A percentile compares a stretch with the other conserved stretches of the same genome.
phyloP scores from a whole-genome alignment of 2,329 filamentous ascomycete genomes.

The Zarea fungicola region DNA sequence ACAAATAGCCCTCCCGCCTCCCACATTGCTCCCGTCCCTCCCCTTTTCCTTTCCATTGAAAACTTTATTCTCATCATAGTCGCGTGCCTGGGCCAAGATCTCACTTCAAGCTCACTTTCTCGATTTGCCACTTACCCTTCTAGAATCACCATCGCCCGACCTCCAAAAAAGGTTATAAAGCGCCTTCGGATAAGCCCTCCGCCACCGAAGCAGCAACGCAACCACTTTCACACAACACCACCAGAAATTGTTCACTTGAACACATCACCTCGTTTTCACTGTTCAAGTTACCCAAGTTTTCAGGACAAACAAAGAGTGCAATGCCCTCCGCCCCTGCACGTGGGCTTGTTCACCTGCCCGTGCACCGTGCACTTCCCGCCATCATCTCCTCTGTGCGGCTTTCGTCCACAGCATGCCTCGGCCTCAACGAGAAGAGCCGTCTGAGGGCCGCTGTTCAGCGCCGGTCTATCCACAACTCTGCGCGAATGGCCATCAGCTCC shows the following conservation, averaged over 20 bases:
- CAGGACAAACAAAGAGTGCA: conserved; percentile 18
- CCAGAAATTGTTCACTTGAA: not conserved
- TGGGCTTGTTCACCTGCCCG: conserved; percentile 19
- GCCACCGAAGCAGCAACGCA: not conserved
- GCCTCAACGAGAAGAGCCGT: conserved; percentile 11
- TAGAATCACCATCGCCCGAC: not conserved
- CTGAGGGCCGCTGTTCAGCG: conserved; percentile 15
- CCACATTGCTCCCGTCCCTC: conserved; percentile 2
- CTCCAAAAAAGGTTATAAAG: not conserved
- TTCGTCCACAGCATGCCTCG: conserved; percentile 15
- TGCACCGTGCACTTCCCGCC: conserved; percentile 13
- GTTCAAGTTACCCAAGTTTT: not conserved
- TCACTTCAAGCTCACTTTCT: conserved; percentile 1
- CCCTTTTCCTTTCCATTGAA: not conserved
- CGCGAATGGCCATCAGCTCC: conserved; percentile 29
- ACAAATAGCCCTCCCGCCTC: conserved; percentile 9
- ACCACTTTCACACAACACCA: not conserved
- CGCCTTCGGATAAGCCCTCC: conserved; percentile 8
- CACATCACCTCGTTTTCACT: not conserved
- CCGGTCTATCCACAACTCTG: conserved; percentile 32
- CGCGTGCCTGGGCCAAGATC: conserved; percentile 6
- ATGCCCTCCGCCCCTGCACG: conserved; percentile 21
- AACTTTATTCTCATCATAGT: conserved; percentile 11
- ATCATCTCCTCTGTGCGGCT: conserved; percentile 9
- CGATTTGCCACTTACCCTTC: not conserved